phyloP scores from a whole-genome alignment of 345 rosid species.

The Citrus trifoliata region DNA sequence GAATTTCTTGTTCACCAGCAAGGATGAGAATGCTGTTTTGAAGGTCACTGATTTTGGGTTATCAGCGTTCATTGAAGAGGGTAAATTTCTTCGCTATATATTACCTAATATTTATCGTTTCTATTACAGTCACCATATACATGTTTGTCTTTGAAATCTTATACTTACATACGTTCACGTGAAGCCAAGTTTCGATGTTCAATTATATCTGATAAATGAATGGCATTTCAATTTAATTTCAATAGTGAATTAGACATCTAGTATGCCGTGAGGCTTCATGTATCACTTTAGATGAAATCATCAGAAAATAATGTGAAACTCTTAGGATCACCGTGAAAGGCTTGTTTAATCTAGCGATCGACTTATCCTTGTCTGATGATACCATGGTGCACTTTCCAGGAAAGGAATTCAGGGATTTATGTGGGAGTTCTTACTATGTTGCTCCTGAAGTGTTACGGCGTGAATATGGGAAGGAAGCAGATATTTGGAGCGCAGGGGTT shows the following conservation, averaged over 20 bases:
- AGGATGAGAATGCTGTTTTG: slow-evolving; percentile 27
- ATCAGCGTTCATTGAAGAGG: slow-evolving; percentile 58
- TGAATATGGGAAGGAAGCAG: slow-evolving; percentile 74
- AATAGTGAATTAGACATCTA: background rate
- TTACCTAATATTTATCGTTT: background rate
- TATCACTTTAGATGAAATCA: background rate
- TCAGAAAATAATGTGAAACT: background rate
- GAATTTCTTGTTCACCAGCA: slow-evolving; percentile 36
- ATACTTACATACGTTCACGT: background rate
- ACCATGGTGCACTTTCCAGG: slow-evolving; percentile 38
- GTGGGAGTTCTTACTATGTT: slow-evolving; percentile 84
- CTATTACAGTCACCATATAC: background rate
- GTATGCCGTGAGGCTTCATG: background rate
- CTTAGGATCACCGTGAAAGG: background rate
- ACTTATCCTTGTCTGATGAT: background rate
- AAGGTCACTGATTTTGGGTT: slow-evolving; percentile 75
- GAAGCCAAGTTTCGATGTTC: background rate
- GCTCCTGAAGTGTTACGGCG: slow-evolving; percentile 84
- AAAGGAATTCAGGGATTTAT: slow-evolving; percentile 61
- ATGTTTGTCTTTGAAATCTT: background rate
- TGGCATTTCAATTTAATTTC: background rate
- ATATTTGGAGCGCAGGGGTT: slow-evolving; percentile 90
- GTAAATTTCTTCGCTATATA: slow-evolving; percentile 15
- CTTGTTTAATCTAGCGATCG: too few species aligned
- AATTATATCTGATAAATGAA: too few species aligned